phyloP scores from a whole-genome alignment of 768 basidiomycete genomes.

The Mycena albidolilacea region DNA sequence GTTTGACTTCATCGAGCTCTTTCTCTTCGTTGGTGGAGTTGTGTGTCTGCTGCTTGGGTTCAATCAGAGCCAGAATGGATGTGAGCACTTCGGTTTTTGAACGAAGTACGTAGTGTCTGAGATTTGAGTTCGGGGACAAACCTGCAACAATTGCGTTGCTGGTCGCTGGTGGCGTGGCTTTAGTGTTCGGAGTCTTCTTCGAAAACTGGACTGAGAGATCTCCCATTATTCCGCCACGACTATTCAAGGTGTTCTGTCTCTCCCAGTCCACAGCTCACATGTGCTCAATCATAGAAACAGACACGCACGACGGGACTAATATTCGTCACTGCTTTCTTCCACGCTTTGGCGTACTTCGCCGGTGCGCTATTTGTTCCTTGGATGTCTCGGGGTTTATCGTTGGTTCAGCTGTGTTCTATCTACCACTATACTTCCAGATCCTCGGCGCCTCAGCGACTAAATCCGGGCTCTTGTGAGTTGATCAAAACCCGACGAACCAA shows the following conservation, averaged over 20 bases:
- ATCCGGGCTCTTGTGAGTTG: slow-evolving; percentile 73
- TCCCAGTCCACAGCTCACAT: too few relatives aligned
- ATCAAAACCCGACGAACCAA: background rate
- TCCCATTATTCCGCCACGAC: slow-evolving; percentile 80
- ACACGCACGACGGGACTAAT: slow-evolving; percentile 81
- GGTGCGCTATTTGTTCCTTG: slow-evolving; percentile 46
- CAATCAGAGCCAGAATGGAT: slow-evolving; percentile 74
- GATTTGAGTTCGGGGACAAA: slow-evolving; percentile 61
- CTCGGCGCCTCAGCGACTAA: slow-evolving; percentile 81
- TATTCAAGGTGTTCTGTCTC: slow-evolving; percentile 69
- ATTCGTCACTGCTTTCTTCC: slow-evolving; percentile 71
- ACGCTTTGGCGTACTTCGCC: slow-evolving; percentile 74
- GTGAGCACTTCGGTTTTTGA: slow-evolving; percentile 54
- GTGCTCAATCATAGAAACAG: slow-evolving; percentile 48
- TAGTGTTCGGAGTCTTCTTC: slow-evolving; percentile 68
- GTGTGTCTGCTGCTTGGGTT: slow-evolving; percentile 81
- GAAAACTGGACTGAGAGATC: slow-evolving; percentile 75
- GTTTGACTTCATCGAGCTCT: slow-evolving; percentile 81
- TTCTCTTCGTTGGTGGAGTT: slow-evolving; percentile 74
- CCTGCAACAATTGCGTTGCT: slow-evolving; percentile 74
- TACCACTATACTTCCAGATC: slow-evolving; percentile 85
- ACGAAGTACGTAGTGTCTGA: background rate
- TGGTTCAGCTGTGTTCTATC: slow-evolving; percentile 68
- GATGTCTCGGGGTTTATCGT: background rate
- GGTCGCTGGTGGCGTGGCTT: slow-evolving; percentile 65